Evolutionary conservation across 257 asterid genomes (phyloP).

Genomic region (Lithospermum erythrorhizon): DNA sequence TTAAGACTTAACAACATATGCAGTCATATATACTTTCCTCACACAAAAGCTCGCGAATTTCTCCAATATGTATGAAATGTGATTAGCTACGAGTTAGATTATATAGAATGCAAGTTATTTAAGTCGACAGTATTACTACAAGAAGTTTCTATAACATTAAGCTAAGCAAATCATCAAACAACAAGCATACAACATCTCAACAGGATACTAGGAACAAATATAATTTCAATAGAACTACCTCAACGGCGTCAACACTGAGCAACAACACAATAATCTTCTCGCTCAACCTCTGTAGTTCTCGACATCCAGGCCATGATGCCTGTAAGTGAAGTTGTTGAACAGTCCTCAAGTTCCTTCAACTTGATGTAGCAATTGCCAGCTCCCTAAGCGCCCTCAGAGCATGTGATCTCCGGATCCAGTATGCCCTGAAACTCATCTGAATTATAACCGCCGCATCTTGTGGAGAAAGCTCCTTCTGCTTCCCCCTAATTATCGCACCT

Average conservation of each 20-base stretch:
- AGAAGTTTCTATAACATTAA: no score
- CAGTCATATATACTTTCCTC: no score
- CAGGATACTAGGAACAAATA: no score
- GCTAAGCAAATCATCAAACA: no score
- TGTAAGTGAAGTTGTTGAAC: slow-evolving; percentile 88
- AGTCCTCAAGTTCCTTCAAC: slow-evolving; percentile 63
- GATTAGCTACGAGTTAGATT: no score
- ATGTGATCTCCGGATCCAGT: slow-evolving; percentile 68
- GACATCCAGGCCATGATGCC: slow-evolving; percentile 52
- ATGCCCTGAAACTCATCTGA: slow-evolving; percentile 64
- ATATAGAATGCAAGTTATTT: no score
- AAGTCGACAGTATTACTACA: no score
- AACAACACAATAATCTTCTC: slow-evolving; percentile 86
- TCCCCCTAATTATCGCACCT: slow-evolving; percentile 55
- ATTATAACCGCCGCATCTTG: slow-evolving; percentile 70
- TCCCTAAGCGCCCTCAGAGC: slow-evolving; percentile 73
- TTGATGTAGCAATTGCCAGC: slow-evolving; percentile 33
- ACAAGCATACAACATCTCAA: no score
- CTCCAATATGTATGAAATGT: no score
- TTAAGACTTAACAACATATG: no score
- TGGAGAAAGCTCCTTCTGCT: slow-evolving; percentile 57
- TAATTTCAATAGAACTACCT: no score
- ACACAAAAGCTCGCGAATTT: no score
- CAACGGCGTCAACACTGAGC: slow-evolving; percentile 89
- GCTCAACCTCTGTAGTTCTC: slow-evolving; percentile 85